These are phyloP conservation scores for Madurella fahalii DNA, from an alignment of 2,329 filamentous ascomycete species.

Conservation along the genomic window DNA sequence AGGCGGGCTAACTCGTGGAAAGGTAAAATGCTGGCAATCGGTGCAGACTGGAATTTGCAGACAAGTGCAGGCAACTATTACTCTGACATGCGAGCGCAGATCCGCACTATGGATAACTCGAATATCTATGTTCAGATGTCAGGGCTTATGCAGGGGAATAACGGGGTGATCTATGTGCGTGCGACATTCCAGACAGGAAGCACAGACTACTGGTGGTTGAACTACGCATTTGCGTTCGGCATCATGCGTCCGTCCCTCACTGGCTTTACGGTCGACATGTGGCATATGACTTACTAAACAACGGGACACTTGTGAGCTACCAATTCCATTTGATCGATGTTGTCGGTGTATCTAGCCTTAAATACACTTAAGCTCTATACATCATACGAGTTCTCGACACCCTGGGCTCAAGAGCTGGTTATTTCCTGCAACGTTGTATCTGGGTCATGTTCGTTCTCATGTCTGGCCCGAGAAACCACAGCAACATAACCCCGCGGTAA, in stretches of 20 bases:
- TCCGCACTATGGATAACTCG: constrained; percentile 13
- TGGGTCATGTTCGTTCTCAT: no score
- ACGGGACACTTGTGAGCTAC: background rate
- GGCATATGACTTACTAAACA: constrained; percentile 11
- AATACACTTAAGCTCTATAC: no score
- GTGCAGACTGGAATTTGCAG: constrained; percentile 13
- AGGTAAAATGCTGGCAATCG: constrained; percentile 17
- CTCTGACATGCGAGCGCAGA: constrained; percentile 14
- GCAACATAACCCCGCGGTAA: no score
- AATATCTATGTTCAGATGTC: constrained; percentile 17
- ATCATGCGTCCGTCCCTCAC: constrained; percentile 10
- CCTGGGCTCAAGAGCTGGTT: no score
- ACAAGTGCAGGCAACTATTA: constrained; percentile 8
- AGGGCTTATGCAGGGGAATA: constrained; percentile 6
- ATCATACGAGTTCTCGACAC: no score
- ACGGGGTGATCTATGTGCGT: constrained; percentile 6
- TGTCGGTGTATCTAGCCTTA: no score
- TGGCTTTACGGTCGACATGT: constrained; percentile 15
- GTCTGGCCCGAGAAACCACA: no score
- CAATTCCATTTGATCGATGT: no score
- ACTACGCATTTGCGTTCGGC: constrained; percentile 17
- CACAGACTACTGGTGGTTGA: constrained; percentile 16
- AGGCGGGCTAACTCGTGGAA: no score
- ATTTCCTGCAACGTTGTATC: no score
- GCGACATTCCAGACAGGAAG: constrained; percentile 14